These are phyloP conservation scores for Paramecium biaurelia DNA, from an alignment of 73 alveolate species.

Conservation along the genomic window DNA sequence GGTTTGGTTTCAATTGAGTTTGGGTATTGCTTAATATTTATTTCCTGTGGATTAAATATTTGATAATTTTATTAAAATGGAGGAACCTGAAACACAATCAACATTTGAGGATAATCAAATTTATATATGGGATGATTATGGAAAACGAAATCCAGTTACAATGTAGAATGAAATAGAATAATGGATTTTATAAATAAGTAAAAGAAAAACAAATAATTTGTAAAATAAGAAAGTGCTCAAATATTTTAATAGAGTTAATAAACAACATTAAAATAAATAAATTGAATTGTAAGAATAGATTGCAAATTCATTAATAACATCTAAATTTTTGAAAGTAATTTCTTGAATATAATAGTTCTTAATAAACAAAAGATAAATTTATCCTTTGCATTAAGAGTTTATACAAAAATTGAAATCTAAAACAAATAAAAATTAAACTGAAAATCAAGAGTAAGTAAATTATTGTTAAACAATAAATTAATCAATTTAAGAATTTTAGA, in stretches of 20 bases:
- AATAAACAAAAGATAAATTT: not conserved
- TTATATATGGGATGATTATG: constrained; percentile 31
- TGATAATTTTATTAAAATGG: not conserved
- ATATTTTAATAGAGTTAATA: not conserved
- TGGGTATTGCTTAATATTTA: not conserved
- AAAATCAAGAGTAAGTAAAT: not conserved
- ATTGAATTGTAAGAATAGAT: not conserved
- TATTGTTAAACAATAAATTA: not conserved
- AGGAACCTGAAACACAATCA: constrained; percentile 22
- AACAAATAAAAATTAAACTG: not conserved
- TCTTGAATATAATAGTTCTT: not conserved
- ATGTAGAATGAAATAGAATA: not conserved
- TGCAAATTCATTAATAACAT: not conserved
- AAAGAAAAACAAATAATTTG: not conserved
- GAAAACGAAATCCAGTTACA: constrained; percentile 57
- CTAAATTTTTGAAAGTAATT: not conserved
- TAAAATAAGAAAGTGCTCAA: not conserved
- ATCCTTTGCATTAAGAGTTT: not conserved
- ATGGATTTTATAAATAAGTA: not conserved
- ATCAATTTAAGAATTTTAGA: not conserved
- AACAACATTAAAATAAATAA: not conserved
- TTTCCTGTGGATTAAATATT: not conserved
- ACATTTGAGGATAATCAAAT: not conserved
- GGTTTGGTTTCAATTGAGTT: not conserved
- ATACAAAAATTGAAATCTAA: not conserved